These are phyloP conservation scores for Henckelia pumila DNA, from an alignment of 257 asterid species.

Conservation along the genomic window DNA sequence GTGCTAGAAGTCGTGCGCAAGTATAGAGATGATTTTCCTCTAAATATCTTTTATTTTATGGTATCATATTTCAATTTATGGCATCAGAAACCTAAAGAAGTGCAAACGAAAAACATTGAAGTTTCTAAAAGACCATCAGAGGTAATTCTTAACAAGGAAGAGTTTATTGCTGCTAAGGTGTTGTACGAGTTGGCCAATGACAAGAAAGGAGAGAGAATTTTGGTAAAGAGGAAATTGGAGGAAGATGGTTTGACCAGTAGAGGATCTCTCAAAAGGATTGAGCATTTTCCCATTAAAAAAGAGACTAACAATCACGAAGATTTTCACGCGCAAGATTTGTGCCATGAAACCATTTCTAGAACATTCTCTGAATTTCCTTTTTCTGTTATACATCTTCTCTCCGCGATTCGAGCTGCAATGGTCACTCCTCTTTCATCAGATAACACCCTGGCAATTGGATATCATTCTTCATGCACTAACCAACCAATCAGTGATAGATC, in stretches of 20 bases:
- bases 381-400: slow-evolving; percentile 23
- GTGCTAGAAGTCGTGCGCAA: background rate
- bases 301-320: background rate
- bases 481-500: background rate
- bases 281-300: background rate
- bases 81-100: slow-evolving; percentile 1
- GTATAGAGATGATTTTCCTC: background rate
- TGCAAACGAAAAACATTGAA: background rate
- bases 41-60: background rate
- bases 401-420: slow-evolving; percentile 26
- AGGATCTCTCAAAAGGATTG: background rate
- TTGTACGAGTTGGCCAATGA: slow-evolving; percentile 12
- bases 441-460: too few relatives aligned
- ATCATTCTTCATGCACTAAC: background rate
- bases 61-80: slow-evolving; percentile 1
- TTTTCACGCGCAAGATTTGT: background rate
- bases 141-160: background rate
- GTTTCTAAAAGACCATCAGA: background rate
- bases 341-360: background rate
- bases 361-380: slow-evolving; percentile 15
- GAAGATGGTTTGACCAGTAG: slow-evolving; percentile 2
- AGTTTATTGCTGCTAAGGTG: slow-evolving; percentile 6
- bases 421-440: slow-evolving; percentile 14
- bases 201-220: background rate
- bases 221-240: background rate